Conservation (phyloP, 768 basidiomycete species). For the Boletellus sp. region DNA sequence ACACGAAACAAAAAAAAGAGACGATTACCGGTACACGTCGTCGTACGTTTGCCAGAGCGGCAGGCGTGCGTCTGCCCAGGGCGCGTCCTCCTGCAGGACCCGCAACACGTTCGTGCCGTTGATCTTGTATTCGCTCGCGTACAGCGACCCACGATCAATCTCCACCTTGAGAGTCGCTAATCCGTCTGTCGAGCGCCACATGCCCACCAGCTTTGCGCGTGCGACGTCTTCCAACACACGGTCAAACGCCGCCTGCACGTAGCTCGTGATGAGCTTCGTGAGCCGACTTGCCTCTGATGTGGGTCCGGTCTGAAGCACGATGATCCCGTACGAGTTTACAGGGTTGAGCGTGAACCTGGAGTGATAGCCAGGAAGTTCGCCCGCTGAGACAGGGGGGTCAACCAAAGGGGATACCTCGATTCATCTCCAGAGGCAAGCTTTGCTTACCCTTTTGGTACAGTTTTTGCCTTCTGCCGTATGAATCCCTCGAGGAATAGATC, state of each 20-base stretch:
- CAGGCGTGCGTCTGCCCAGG: constrained; percentile 5
- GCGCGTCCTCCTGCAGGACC: constrained; percentile 24
- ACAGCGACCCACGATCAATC: constrained; percentile 27
- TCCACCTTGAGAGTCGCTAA: constrained; percentile 28
- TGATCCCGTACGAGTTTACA: constrained; percentile 40
- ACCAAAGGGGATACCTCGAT: not conserved
- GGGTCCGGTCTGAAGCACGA: constrained; percentile 39
- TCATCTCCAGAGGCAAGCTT: too few relatives aligned
- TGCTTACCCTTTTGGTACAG: constrained; percentile 16
- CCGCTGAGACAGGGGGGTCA: constrained; percentile 30
- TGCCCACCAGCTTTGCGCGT: constrained; percentile 29
- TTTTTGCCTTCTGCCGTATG: constrained; percentile 34
- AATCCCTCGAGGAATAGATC: constrained; percentile 31
- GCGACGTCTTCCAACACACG: constrained; percentile 25
- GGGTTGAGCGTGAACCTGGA: constrained; percentile 39
- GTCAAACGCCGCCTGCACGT: constrained; percentile 36
- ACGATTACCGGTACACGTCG: constrained; percentile 38
- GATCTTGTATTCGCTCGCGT: constrained; percentile 33
- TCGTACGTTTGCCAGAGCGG: constrained; percentile 37
- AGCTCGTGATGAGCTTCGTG: constrained; percentile 31
- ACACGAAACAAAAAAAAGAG: not conserved
- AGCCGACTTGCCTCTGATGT: constrained; percentile 31
- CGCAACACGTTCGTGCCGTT: constrained; percentile 35
- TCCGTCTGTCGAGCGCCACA: constrained; percentile 31
- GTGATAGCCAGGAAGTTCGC: constrained; percentile 39